These are phyloP conservation scores for Helotiales sp. DNA, from an alignment of 2,329 filamentous ascomycete species.

Conservation along the genomic window DNA sequence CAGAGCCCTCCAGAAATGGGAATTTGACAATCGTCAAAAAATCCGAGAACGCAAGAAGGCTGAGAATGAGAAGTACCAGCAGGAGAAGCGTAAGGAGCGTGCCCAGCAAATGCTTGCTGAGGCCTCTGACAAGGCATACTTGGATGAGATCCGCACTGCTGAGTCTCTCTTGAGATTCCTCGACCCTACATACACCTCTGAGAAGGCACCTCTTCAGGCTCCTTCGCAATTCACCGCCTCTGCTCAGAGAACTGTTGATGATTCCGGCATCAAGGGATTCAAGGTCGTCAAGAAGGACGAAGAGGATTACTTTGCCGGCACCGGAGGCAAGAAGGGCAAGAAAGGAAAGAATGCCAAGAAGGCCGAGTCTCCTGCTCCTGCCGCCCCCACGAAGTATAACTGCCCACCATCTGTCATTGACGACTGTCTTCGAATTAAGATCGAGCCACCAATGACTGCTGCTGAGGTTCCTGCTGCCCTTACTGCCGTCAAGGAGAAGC, in stretches of 20 bases:
- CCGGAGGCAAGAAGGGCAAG: constrained; percentile 81
- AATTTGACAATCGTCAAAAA: constrained; percentile 78
- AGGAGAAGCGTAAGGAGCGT: constrained; percentile 73
- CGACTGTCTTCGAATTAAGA: constrained; percentile 78
- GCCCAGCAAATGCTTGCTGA: constrained; percentile 77
- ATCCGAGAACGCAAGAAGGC: constrained; percentile 75
- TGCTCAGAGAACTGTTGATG: constrained; percentile 81
- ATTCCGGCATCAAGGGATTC: constrained; percentile 80
- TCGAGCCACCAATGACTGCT: constrained; percentile 86
- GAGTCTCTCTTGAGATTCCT: constrained; percentile 89
- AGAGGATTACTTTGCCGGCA: constrained; percentile 77
- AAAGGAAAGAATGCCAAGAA: constrained; percentile 74
- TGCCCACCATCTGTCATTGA: constrained; percentile 90
- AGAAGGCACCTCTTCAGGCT: constrained; percentile 67
- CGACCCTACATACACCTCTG: constrained; percentile 67
- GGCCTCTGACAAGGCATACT: constrained; percentile 82
- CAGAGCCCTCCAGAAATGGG: constrained; percentile 80
- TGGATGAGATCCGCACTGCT: constrained; percentile 87
- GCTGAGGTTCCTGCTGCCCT: constrained; percentile 75
- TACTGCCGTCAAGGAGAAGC: constrained; percentile 91
- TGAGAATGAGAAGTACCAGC: constrained; percentile 73
- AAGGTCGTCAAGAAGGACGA: constrained; percentile 85
- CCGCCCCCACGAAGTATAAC: constrained; percentile 69
- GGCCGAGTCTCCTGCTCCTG: constrained; percentile 44
- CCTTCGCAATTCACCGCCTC: constrained; percentile 76